Base-by-base conservation (phyloP, 1,284 basidiomycete species). In the Puccinia novopanici region DNA sequence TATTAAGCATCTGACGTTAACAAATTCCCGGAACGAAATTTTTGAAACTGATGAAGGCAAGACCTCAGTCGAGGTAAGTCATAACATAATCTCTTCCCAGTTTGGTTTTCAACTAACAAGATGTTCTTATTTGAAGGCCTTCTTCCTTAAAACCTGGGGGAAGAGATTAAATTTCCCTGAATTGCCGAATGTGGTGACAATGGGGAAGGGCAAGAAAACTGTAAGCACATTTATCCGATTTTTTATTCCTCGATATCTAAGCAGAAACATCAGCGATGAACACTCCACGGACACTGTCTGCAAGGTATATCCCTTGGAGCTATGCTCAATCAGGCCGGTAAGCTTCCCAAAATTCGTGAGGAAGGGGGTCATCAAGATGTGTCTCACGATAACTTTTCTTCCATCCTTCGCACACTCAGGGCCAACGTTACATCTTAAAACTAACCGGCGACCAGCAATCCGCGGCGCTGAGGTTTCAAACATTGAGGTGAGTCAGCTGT, bases 251-350 rank as follows among this genome's bases (percentile, higher is more conserved):
- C 5, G 19, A 70, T 70, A 2, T 75, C 27, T 57, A 9, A 59
- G 22, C 55, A 4, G 15, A 27, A 12, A 1, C 19, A 59, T n/a
- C 0, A 45, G 1, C 8, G 27, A 42, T 75, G 12, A 50, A 54
- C 30, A 12, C 19, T 72, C 61, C 37, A 45, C 30, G 8, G 27
- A 30, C 45, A 54, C 17, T 22, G 12, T 72, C 24, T 4, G 24
- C 22, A 24, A 76, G 74, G 59, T 76, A 19, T 76, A 76, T 65
- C 74, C 74, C n/a, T 67, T 76, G 74, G 74, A 76, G 74, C n/a
- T 76, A 40, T 76, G 74, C 48, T 65, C 57, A 2, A 67, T 76
- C 27, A 40, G 74, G 6, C 24, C 17, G 61, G 74, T 67, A 63
- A 42, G 59, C 17, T n/a, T 57, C 22, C 19, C 8, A 8, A 57